Evolutionary conservation across 768 basidiomycete species (phyloP).

Genomic region (Sporobolomyces phaffii): DNA sequence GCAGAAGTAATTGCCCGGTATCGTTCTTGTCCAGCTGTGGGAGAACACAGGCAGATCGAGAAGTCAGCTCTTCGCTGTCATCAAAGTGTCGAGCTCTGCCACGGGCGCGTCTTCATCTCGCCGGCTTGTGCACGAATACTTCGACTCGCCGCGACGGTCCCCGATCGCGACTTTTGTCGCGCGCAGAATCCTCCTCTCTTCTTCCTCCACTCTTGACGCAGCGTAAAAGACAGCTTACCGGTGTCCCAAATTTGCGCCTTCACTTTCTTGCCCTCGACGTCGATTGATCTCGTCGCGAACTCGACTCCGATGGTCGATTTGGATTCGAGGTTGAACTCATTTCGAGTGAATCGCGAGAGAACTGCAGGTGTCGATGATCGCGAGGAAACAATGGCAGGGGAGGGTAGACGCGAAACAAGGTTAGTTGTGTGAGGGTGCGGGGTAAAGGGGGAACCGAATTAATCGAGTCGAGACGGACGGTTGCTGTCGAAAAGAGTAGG

Average conservation of each 20-base stretch:
- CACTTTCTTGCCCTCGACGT: slow-evolving; percentile 90
- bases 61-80: not conserved
- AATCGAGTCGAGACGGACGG: slow-evolving; percentile 51
- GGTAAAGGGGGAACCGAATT: not conserved
- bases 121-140: too few relatives aligned
- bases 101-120: too few relatives aligned
- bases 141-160: too few relatives aligned
- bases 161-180: too few relatives aligned
- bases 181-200: too few relatives aligned
- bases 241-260: slow-evolving; percentile 99
- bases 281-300: slow-evolving; percentile 92
- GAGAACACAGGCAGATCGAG: not conserved
- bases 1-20: slow-evolving; percentile 97
- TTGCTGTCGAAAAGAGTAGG: slow-evolving; percentile 51
- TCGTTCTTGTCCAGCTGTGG: slow-evolving; percentile 86
- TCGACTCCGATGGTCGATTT: slow-evolving; percentile 98
- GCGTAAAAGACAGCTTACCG: too few relatives aligned
- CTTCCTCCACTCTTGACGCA: too few relatives aligned
- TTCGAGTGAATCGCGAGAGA: slow-evolving; percentile 98
- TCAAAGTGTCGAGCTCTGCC: too few relatives aligned
- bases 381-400: not conserved
- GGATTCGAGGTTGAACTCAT: slow-evolving; percentile 97
- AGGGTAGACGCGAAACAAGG: not conserved
- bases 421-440: not conserved
- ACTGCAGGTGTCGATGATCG: slow-evolving; percentile 62